A percentile compares a stretch with the other conserved stretches of the same genome.
These are phyloP conservation scores for Globisporangium acanthophoron DNA, from an alignment of 352 stramenopile species.

Conservation along the genomic window DNA sequence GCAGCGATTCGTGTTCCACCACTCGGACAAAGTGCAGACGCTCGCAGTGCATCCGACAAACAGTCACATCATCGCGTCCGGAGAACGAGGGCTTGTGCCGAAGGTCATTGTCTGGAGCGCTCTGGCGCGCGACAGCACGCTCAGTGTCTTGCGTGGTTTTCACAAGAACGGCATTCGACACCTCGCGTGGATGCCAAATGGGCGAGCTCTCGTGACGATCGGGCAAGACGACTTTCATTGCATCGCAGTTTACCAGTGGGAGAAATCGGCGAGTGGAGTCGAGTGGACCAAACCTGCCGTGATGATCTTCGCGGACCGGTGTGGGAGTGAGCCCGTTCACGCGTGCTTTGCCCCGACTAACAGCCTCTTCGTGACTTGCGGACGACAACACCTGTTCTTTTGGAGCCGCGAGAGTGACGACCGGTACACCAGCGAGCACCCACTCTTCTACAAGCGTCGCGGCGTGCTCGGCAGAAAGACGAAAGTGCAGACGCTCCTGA, in stretches of 20 bases:
- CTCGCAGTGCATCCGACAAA: constrained; percentile 53
- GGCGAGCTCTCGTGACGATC: constrained; percentile 56
- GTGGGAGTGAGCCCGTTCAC: constrained; percentile 43
- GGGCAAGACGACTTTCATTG: constrained; percentile 66
- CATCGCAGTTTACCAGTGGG: constrained; percentile 78
- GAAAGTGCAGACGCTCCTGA: constrained; percentile 67
- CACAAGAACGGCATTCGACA: constrained; percentile 58
- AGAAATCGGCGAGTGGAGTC: constrained; percentile 15
- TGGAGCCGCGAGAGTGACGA: constrained; percentile 62
- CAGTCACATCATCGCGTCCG: constrained; percentile 44
- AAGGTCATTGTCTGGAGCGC: constrained; percentile 72
- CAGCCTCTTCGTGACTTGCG: constrained; percentile 65
- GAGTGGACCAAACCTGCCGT: constrained; percentile 50
- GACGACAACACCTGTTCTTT: constrained; percentile 63
- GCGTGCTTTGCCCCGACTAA: constrained; percentile 26
- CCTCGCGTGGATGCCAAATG: constrained; percentile 70
- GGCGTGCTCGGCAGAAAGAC: constrained; percentile 62
- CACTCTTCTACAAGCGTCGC: constrained; percentile 39
- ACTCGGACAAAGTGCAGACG: constrained; percentile 53
- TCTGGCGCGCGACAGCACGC: constrained; percentile 25
- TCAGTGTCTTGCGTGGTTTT: constrained; percentile 64
- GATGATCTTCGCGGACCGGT: constrained; percentile 53
- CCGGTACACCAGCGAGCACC: constrained; percentile 38
- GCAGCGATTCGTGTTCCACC: constrained; percentile 58
- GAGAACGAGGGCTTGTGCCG: constrained; percentile 46